Evolutionary conservation across 371 early-diverging fungal genomes (phyloP).

Genomic region (Actinomucor elegans): DNA sequence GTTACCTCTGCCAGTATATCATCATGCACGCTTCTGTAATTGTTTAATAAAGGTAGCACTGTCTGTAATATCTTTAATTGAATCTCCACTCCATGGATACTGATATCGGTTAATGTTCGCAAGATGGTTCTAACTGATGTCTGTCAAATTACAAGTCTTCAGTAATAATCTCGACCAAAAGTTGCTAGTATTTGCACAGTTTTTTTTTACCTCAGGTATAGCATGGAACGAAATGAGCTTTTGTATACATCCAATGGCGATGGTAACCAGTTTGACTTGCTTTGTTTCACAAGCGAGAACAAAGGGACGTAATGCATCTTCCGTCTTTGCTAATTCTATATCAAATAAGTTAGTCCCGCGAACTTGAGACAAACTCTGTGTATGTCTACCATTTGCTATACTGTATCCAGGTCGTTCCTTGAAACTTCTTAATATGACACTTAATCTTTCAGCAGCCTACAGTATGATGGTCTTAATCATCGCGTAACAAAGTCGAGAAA

Average conservation of each 20-base stretch:
- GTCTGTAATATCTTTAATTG: constrained; percentile 94
- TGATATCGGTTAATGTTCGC: constrained; percentile 71
- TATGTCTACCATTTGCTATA: constrained; percentile 50
- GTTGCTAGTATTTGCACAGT: no score
- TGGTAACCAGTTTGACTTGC: constrained; percentile 79
- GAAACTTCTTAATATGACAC: constrained; percentile 58
- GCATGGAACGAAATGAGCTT: constrained; percentile 84
- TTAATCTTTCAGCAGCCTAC: constrained; percentile 62
- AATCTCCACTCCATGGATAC: constrained; percentile 76
- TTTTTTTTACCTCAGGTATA: constrained; percentile 68
- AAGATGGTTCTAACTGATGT: constrained; percentile 70
- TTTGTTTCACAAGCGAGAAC: constrained; percentile 88
- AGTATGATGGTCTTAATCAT: no score
- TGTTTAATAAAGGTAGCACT: constrained; percentile 84
- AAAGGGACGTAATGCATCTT: constrained; percentile 87
- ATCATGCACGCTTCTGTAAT: constrained; percentile 79
- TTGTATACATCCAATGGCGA: constrained; percentile 88
- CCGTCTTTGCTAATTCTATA: constrained; percentile 77
- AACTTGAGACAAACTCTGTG: neutral
- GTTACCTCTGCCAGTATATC: constrained; percentile 80
- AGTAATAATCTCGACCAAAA: no score
- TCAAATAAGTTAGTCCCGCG: neutral
- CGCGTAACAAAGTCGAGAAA: no score
- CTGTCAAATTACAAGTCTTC: constrained; percentile 43
- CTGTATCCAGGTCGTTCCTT: constrained; percentile 59